A percentile compares a stretch with the other conserved stretches of the same genome.
Evolutionary conservation across 768 basidiomycete species (phyloP).

Genomic region (Lenzites betulinus): DNA sequence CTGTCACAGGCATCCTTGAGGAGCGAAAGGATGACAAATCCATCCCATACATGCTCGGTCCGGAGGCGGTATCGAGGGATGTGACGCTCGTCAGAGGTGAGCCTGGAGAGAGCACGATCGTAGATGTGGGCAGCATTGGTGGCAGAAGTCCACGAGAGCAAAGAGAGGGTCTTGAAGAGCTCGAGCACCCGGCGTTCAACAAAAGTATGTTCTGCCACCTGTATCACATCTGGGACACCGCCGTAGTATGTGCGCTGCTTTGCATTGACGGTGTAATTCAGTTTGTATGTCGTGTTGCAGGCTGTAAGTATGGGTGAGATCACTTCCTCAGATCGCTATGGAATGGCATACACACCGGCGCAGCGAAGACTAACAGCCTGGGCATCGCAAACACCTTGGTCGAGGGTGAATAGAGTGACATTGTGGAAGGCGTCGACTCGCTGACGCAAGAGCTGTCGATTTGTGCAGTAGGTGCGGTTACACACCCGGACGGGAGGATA

Average conservation of each 20-base stretch:
- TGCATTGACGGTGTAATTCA: not conserved
- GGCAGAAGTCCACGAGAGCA: not conserved
- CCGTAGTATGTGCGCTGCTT: not conserved
- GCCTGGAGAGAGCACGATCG: not conserved
- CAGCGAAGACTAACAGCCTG: not conserved
- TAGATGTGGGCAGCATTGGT: not conserved
- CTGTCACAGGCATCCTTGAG: conserved; percentile 27
- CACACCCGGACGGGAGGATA: too few species aligned
- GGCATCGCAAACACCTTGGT: not conserved
- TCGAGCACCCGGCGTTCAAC: not conserved
- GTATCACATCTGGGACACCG: not conserved
- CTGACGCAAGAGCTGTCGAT: too few species aligned
- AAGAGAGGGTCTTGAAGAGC: not conserved
- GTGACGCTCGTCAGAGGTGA: not conserved
- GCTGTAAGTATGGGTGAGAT: not conserved
- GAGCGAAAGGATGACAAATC: conserved; percentile 30
- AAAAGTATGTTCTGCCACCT: not conserved
- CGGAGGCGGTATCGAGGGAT: not conserved
- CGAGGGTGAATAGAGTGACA: not conserved
- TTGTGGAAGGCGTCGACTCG: too few species aligned
- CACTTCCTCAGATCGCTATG: not conserved
- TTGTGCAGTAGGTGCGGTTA: too few species aligned
- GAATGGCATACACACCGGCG: not conserved
- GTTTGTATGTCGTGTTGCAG: not conserved
- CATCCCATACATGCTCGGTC: conserved; percentile 37